Evolutionary conservation across 1,139 yeast species (phyloP), one percentile per base, ranked within the genome.

Genomic region (Yamadazyma sp.): DNA sequence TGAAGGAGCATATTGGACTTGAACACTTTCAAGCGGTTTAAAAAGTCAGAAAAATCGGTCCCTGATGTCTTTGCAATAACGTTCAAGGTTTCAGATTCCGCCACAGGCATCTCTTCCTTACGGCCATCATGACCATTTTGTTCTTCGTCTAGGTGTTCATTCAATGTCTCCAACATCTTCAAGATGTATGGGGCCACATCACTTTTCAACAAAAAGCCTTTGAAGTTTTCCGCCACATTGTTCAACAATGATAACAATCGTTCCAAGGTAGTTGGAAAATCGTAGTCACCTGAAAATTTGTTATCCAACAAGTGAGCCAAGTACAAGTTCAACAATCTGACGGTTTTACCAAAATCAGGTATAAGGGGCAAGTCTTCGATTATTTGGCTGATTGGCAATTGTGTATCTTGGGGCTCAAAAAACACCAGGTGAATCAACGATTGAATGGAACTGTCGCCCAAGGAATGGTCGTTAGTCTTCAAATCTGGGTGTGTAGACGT

Each of bases 391-490:
- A 76, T 67, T 4, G 41, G 41, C 4, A 43, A 28, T 34, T 47
- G 50, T 1, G 39, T 34, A 7, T 47, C 38, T 38, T 59, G 57
- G 23, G 52, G 44, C 27, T 55, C 53, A 60, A 87, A 87, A 6
- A 87, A 59, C 25, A 86, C 66, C 9, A 86, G 78, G 58, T 88
- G 96, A 44, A 89, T 75, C 31, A 88, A 69, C 31, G 89, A 76
- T 56, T 87, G 96, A 14, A 80, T 58, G 43, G 40, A 42, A 3
- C 66, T 62, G 27, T 66, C 63, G 53, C 83, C 87, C 45, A 79
- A 63, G 28, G 66, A 68, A 12, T 28, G 8, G 3, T 28, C 20
- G 10, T 15, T 28, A n/a, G 16, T 20, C n/a, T 28, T 28, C 30
- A 88, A 63, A 32, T 80, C 81, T 1, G 96, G 96, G 56, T 88